Conservation (phyloP, 495 filamentous ascomycete species). For the Podospora sp. region DNA sequence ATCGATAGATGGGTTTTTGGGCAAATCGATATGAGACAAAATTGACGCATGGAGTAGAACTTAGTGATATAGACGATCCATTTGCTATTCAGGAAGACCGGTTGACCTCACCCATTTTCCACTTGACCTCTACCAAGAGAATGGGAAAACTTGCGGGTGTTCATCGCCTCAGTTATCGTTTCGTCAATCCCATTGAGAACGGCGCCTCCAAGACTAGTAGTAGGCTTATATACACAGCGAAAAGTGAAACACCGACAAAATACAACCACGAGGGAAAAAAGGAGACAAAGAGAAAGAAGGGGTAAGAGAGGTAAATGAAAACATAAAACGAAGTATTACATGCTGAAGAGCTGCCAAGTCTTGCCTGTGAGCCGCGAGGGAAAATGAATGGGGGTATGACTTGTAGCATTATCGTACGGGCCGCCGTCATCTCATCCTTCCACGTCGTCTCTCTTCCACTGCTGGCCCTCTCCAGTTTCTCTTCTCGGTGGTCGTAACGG, state of each 20-base stretch:
- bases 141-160: slow-evolving; percentile 20
- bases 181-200: slow-evolving; percentile 35
- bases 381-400: slow-evolving; percentile 42
- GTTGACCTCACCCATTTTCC: not conserved
- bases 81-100: not conserved
- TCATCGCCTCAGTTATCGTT: slow-evolving; percentile 36
- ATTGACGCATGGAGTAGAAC: not conserved
- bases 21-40: not conserved
- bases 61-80: not conserved
- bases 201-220: slow-evolving; percentile 13
- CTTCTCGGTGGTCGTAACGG: slow-evolving; percentile 19
- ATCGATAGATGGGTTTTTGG: not conserved
- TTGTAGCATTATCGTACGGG: slow-evolving; percentile 51
- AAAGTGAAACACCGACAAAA: slow-evolving; percentile 19
- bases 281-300: slow-evolving; percentile 28
- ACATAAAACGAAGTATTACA: slow-evolving; percentile 52
- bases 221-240: slow-evolving; percentile 30
- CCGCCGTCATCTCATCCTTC: slow-evolving; percentile 31
- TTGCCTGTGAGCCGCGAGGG: slow-evolving; percentile 34
- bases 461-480: not conserved
- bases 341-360: slow-evolving; percentile 46
- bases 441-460: slow-evolving; percentile 4
- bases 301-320: slow-evolving; percentile 38
- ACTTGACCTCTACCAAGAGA: not conserved
- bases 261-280: slow-evolving; percentile 21